phyloP scores from a whole-genome alignment of 2,329 filamentous ascomycete genomes.

The Capronia coronata region DNA sequence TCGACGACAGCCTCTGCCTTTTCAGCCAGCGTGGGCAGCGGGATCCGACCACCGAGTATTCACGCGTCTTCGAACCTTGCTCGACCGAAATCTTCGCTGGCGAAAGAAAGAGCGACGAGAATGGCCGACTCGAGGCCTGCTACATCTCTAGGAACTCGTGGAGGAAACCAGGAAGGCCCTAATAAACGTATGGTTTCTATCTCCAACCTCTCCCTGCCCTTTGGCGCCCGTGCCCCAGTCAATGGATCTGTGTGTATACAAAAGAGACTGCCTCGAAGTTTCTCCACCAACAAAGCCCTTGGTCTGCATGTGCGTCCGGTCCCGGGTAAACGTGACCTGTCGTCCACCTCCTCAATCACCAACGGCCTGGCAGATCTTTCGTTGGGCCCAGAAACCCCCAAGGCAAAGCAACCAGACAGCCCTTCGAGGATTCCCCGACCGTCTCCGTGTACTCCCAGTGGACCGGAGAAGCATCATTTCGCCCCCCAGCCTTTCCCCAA shows the following conservation, averaged over 20 bases:
- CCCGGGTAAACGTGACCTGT: constrained; percentile 1
- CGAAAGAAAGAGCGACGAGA: constrained; percentile 45
- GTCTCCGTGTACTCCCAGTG: constrained; percentile 29
- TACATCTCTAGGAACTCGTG: constrained; percentile 39
- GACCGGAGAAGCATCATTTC: constrained; percentile 33
- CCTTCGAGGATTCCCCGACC: constrained; percentile 24
- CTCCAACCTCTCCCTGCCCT: constrained; percentile 31
- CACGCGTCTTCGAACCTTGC: constrained; percentile 32
- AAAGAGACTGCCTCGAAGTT: constrained; percentile 17
- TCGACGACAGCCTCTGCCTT: constrained; percentile 47
- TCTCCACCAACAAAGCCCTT: constrained; percentile 5
- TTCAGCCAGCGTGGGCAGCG: constrained; percentile 53
- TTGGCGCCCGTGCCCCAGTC: constrained; percentile 15
- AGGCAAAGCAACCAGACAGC: constrained; percentile 14
- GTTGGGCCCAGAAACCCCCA: constrained; percentile 12
- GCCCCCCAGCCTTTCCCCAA: constrained; percentile 33
- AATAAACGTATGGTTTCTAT: constrained; percentile 49
- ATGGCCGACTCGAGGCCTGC: constrained; percentile 37
- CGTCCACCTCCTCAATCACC: constrained; percentile 13
- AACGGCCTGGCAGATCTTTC: constrained; percentile 30
- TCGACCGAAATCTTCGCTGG: constrained; percentile 50
- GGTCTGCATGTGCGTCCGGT: not conserved
- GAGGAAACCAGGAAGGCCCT: constrained; percentile 34
- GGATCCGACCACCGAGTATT: constrained; percentile 42
- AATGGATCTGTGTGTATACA: constrained; percentile 10